phyloP scores from a whole-genome alignment of 2,329 filamentous ascomycete genomes.

The Exophiala dermatitidis region DNA sequence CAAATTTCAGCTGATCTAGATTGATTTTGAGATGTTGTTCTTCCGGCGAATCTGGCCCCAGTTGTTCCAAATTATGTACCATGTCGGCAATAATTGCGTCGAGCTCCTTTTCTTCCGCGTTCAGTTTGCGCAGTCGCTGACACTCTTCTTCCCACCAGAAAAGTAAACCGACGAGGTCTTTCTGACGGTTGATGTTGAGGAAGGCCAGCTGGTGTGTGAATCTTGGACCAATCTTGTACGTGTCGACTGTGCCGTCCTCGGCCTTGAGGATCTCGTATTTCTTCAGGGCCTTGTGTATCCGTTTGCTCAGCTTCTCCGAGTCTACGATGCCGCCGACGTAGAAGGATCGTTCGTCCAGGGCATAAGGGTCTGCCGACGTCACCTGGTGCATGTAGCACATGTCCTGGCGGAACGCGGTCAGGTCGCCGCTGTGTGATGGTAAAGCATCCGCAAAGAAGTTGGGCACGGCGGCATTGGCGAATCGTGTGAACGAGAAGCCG shows the following conservation, averaged over 20 bases:
- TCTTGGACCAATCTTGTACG: constrained; percentile 16
- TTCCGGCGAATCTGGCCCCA: constrained; percentile 2
- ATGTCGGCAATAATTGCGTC: constrained; percentile 6
- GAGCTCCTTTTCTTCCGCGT: constrained; percentile 18
- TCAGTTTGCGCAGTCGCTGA: constrained; percentile 19
- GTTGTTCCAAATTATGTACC: constrained; percentile 4
- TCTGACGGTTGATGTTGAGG: constrained; percentile 14
- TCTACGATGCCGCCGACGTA: constrained; percentile 21
- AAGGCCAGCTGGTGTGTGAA: constrained; percentile 20
- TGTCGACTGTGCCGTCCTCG: constrained; percentile 17
- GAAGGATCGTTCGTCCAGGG: constrained; percentile 18
- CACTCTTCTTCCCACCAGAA: constrained; percentile 26
- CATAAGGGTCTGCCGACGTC: constrained; percentile 13
- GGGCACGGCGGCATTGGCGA: constrained; percentile 19
- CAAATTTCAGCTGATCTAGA: constrained; percentile 21
- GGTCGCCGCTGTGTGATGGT: background rate
- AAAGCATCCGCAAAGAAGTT: constrained; percentile 16
- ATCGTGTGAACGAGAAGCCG: constrained; percentile 22
- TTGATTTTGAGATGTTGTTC: background rate
- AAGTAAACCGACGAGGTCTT: constrained; percentile 17
- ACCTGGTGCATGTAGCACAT: constrained; percentile 24
- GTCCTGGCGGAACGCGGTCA: constrained; percentile 13
- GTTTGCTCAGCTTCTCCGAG: constrained; percentile 10
- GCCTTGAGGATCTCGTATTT: constrained; percentile 9
- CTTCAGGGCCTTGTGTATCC: constrained; percentile 11